These are phyloP conservation scores for Halophytophthora polymorphica DNA, from an alignment of 352 stramenopile species.

Conservation along the genomic window DNA sequence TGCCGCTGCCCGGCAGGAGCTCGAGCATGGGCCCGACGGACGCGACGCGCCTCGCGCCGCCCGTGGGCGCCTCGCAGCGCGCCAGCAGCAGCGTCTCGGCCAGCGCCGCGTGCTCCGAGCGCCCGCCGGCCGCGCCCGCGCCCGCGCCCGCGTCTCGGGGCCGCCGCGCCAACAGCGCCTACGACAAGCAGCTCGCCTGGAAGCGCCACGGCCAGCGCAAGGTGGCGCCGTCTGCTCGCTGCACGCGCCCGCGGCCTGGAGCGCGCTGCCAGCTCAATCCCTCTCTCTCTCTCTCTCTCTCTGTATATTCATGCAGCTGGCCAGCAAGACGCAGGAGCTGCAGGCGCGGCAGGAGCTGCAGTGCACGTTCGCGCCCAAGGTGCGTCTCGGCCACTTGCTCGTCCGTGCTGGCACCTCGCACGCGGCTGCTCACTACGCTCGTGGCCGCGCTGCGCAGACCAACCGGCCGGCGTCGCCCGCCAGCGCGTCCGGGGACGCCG, in stretches of 20 bases:
- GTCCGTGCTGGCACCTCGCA: too few species aligned
- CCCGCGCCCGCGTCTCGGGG: background rate
- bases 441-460: slow-evolving; percentile 2
- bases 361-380: slow-evolving; percentile 65
- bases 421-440: background rate
- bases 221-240: slow-evolving; percentile 6
- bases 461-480: background rate
- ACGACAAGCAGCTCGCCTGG: slow-evolving; percentile 68
- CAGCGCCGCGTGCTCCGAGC: background rate
- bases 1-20: too few species aligned
- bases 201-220: slow-evolving; percentile 54
- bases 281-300: too few species aligned
- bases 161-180: slow-evolving; percentile 11
- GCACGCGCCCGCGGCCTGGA: background rate
- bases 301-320: slow-evolving; percentile 23
- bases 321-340: slow-evolving; percentile 41
- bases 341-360: slow-evolving; percentile 34
- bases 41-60: background rate
- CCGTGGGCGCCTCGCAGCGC: background rate
- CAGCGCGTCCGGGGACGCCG: background rate
- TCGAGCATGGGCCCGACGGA: background rate
- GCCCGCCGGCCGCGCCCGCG: background rate
- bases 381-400: too few species aligned
- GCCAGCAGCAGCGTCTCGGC: background rate
- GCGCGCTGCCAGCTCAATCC: background rate